phyloP scores from a whole-genome alignment of 225 moss, liverwort and hornwort genomes.

The Sphagnum contortum region DNA sequence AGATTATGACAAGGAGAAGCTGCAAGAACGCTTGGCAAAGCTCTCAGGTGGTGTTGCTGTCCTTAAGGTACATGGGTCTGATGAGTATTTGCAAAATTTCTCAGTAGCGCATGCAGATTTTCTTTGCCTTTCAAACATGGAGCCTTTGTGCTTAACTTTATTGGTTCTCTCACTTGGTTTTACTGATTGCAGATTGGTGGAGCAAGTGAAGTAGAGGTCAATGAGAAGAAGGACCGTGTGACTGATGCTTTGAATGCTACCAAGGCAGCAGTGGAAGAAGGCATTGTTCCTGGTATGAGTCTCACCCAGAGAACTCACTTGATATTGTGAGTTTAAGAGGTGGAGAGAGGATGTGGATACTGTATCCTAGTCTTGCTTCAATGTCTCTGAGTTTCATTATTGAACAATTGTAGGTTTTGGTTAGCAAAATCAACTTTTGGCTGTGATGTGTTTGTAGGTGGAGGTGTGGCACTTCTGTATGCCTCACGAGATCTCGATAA shows the following conservation, averaged over 20 bases:
- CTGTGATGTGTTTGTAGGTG: conserved; percentile 9
- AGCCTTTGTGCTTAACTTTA: not conserved
- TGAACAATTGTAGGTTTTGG: not conserved
- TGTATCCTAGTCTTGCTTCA: too few relatives aligned
- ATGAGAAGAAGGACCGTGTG: conserved; percentile 51
- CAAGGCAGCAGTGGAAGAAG: conserved; percentile 54
- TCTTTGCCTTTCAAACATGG: not conserved
- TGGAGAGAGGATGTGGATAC: too few relatives aligned
- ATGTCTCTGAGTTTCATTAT: not conserved
- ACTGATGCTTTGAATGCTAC: conserved; percentile 53
- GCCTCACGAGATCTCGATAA: conserved; percentile 33
- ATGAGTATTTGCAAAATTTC: not conserved
- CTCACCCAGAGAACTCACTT: not conserved
- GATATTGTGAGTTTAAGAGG: too few relatives aligned
- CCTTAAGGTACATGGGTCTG: conserved; percentile 46
- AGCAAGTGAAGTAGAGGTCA: conserved; percentile 43
- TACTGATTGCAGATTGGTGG: conserved; percentile 29
- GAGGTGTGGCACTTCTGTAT: conserved; percentile 44
- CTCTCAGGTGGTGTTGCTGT: conserved; percentile 96
- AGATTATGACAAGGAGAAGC: conserved; percentile 91
- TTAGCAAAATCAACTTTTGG: too few relatives aligned
- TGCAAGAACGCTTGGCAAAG: conserved; percentile 88
- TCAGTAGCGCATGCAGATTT: not conserved
- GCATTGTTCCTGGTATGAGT: conserved; percentile 38
- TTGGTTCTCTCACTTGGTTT: not conserved